Conservation (phyloP, 1,139 yeast species). For the Candida albicans region DNA sequence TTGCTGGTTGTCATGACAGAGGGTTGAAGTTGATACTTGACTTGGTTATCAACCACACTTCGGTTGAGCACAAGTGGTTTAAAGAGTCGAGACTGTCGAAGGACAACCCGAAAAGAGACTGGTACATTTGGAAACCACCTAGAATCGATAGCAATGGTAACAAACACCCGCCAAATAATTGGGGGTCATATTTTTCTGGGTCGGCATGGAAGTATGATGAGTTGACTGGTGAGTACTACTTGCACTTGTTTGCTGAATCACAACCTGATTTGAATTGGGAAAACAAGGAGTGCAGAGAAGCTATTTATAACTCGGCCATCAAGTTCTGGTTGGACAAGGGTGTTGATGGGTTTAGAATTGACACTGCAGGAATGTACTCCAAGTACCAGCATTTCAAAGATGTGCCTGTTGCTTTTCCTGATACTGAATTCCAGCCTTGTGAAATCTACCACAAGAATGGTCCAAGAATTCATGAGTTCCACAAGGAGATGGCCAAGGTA, state of each 20-base stretch:
- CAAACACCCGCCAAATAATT: constrained; percentile 56
- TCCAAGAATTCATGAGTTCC: constrained; percentile 57
- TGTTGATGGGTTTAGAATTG: constrained; percentile 58
- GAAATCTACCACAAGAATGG: constrained; percentile 38
- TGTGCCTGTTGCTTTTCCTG: constrained; percentile 47
- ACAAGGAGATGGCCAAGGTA: constrained; percentile 48
- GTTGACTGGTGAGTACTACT: constrained; percentile 50
- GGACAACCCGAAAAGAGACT: constrained; percentile 54
- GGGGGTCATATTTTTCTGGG: constrained; percentile 53
- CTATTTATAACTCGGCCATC: constrained; percentile 50
- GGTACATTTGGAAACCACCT: constrained; percentile 60
- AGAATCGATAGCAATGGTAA: constrained; percentile 45
- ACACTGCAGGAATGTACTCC: constrained; percentile 53
- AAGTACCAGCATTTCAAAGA: constrained; percentile 48
- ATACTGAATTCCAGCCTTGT: constrained; percentile 40
- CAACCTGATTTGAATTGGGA: constrained; percentile 67
- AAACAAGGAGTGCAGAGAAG: constrained; percentile 48
- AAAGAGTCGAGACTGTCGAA: constrained; percentile 51
- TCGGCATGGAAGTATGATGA: constrained; percentile 60
- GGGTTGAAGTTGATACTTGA: constrained; percentile 55
- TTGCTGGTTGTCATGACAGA: constrained; percentile 45
- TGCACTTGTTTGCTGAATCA: constrained; percentile 48
- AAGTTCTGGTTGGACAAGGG: constrained; percentile 56
- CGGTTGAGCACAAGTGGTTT: constrained; percentile 57
- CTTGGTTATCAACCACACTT: constrained; percentile 59